These are phyloP conservation scores for Priceomyces carsonii DNA, from an alignment of 805 yeast genomes.

Conservation along the genomic window DNA sequence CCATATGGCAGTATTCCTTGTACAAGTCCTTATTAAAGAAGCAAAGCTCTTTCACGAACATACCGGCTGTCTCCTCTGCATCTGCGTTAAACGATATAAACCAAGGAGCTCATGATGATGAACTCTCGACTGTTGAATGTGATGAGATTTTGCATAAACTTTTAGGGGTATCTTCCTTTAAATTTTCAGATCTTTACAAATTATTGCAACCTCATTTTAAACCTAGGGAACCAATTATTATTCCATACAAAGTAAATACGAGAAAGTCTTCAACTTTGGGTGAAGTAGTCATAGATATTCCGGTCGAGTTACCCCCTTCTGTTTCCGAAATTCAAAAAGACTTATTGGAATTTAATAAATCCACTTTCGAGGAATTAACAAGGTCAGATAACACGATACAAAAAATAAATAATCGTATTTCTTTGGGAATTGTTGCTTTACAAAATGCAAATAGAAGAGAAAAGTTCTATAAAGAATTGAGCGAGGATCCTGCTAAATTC, in stretches of 20 bases:
- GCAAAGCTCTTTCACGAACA: conserved; percentile 28
- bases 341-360: conserved; percentile 35
- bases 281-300: conserved; percentile 74
- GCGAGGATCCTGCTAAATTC: conserved; percentile 76
- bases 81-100: conserved; percentile 16
- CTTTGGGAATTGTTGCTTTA: conserved; percentile 52
- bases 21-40: conserved; percentile 56
- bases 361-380: conserved; percentile 43
- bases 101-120: conserved; percentile 28
- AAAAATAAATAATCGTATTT: conserved; percentile 41
- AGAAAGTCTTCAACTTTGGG: conserved; percentile 79
- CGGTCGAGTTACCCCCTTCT: conserved; percentile 41
- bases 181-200: conserved; percentile 73
- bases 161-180: conserved; percentile 53
- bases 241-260: conserved; percentile 77
- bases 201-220: conserved; percentile 65
- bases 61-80: conserved; percentile 40
- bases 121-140: conserved; percentile 33
- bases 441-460: conserved; percentile 64
- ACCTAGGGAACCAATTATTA: conserved; percentile 77
- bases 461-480: conserved; percentile 72
- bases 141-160: conserved; percentile 49
- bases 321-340: conserved; percentile 38
- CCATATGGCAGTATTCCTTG: conserved; percentile 77
- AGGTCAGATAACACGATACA: conserved; percentile 46